Evolutionary conservation across 345 rosid species (phyloP), one percentile per base, ranked within the genome.

Genomic region (Brassica juncea): DNA sequence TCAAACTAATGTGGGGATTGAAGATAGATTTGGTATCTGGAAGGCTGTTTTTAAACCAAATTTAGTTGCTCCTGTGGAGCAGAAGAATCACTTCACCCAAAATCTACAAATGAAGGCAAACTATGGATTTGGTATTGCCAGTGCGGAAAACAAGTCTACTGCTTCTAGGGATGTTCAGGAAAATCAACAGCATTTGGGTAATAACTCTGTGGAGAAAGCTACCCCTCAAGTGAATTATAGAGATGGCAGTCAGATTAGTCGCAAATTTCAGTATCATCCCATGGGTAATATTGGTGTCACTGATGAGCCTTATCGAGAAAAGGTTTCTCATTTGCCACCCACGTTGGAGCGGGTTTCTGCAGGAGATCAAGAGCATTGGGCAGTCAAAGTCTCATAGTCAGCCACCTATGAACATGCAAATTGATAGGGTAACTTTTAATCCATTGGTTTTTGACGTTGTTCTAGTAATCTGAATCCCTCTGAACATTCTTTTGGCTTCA

Each of bases 201-300:
- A 61, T 49, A 87, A 86, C 84, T 75, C 83, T 34, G 83, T 86
- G 91, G 87, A 86, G 77, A 85, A 80, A 12, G 77, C 77, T 74
- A 82, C 70, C 77, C 79, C 89, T 76, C 77, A 81, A 11, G 71
- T 61, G 37, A 85, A 78, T 71, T 49, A 77, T 72, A 76, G 79
- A 73, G 85, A 80, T 71, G 73, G 77, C 75, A 82, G 82, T 80
- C 89, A 84, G 66, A 82, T 72, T 63, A 66, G 80, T 67, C 93
- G 90, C 76, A 94, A 84, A 83, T 92, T 94, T 88, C 94, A 92
- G 76, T 90, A 88, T 82, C 98, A 92, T 85, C 97, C 97, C n/a
- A 92, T 90, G 93, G 97, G 97, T 49, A 86, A 89, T 89, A 70
- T 88, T 73, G 92, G 86, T 82, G 82, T 73, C 66, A 90, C 84